These are phyloP conservation scores for Kluyveromyces sp. DNA, from an alignment of 1,139 yeast species.

Conservation along the genomic window DNA sequence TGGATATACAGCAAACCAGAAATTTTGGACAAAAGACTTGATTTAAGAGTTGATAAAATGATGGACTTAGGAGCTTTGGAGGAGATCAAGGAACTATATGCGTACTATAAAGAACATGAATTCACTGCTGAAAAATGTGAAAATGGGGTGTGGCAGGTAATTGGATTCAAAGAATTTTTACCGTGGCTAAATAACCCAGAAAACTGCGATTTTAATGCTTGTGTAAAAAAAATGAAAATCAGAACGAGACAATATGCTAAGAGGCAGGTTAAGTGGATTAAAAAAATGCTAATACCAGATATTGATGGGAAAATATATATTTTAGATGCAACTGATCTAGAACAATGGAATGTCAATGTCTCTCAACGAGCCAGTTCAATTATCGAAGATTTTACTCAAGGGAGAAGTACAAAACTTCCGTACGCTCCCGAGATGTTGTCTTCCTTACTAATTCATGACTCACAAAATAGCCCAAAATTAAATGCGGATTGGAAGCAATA, in stretches of 20 bases:
- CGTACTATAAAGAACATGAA: constrained; percentile 30
- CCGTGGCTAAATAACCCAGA: constrained; percentile 53
- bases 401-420: constrained; percentile 13
- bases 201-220: constrained; percentile 33
- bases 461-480: constrained; percentile 16
- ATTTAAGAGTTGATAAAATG: constrained; percentile 79
- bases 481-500: constrained; percentile 59
- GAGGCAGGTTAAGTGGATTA: constrained; percentile 89
- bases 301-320: constrained; percentile 61
- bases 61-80: constrained; percentile 55
- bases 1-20: constrained; percentile 79
- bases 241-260: constrained; percentile 84
- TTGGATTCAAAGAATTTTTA: constrained; percentile 88
- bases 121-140: constrained; percentile 40
- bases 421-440: constrained; percentile 42
- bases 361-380: constrained; percentile 47
- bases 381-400: constrained; percentile 36
- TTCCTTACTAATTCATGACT: constrained; percentile 28
- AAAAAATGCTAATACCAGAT: constrained; percentile 60
- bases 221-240: constrained; percentile 71
- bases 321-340: constrained; percentile 69
- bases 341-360: constrained; percentile 53
- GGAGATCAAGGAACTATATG: constrained; percentile 58
- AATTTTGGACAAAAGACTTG: constrained; percentile 55
- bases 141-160: constrained; percentile 87